Percentiles rank a stretch among this genome's conserved stretches.
Evolutionary conservation across 2,329 filamentous ascomycete species (phyloP).

Genomic region (Aspergillus neotritici): DNA sequence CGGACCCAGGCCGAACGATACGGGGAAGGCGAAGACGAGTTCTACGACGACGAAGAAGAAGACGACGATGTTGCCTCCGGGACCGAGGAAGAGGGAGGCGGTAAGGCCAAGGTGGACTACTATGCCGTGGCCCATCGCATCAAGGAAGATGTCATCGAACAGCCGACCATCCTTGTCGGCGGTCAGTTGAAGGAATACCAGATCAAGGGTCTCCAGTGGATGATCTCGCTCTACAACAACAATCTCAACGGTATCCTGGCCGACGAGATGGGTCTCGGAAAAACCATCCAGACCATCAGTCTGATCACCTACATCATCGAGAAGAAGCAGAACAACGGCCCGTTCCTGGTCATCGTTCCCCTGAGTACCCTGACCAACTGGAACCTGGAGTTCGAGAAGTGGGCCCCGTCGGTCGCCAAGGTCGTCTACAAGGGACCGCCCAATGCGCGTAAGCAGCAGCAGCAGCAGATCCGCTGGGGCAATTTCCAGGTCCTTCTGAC

Average conservation of each 20-base stretch:
- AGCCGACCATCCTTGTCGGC: constrained; percentile 82
- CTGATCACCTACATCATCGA: constrained; percentile 96
- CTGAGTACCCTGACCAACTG: constrained; percentile 97
- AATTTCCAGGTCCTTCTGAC: constrained; percentile 95
- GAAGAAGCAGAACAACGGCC: constrained; percentile 83
- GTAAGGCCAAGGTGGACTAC: constrained; percentile 82
- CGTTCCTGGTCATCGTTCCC: constrained; percentile 93
- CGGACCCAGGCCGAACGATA: constrained; percentile 74
- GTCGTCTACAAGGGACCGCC: constrained; percentile 98
- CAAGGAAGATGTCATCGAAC: constrained; percentile 81
- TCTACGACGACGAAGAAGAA: constrained; percentile 57
- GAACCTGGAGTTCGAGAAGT: constrained; percentile 98
- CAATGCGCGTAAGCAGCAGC: constrained; percentile 77
- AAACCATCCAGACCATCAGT: constrained; percentile 98
- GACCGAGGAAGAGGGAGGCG: constrained; percentile 56
- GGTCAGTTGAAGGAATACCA: constrained; percentile 96
- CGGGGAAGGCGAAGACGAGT: constrained; percentile 53
- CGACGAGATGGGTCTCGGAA: constrained; percentile 99
- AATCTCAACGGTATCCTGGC: constrained; percentile 98
- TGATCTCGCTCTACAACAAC: constrained; percentile 99
- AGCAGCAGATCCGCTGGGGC: constrained; percentile 89
- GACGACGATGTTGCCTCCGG: constrained; percentile 64
- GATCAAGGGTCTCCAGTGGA: constrained; percentile 97
- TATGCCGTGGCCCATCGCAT: constrained; percentile 96
- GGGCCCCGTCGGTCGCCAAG: constrained; percentile 79